A percentile compares a stretch with the other conserved stretches of the same genome.
Conservation (phyloP, 345 rosid genomes). For the Heritiera fomes region DNA sequence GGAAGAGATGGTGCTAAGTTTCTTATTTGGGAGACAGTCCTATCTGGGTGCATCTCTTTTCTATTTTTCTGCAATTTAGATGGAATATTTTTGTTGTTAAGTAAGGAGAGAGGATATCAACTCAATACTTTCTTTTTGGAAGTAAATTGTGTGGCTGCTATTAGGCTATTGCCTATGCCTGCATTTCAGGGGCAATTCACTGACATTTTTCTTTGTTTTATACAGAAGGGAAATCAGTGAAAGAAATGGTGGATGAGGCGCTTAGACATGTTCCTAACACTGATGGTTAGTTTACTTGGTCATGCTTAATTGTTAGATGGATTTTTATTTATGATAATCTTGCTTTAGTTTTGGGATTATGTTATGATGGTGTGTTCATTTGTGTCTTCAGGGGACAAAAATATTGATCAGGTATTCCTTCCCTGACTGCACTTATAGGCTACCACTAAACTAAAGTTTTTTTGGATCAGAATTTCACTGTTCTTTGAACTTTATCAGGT, state of each 20-base stretch:
- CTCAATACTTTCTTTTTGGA: neutral
- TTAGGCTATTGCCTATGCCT: neutral
- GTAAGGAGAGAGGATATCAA: neutral
- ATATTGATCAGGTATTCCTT: slow-evolving; percentile 74
- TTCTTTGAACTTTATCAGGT: slow-evolving; percentile 50
- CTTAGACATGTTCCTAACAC: slow-evolving; percentile 80
- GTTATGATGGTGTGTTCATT: slow-evolving; percentile 31
- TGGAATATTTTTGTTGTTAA: neutral
- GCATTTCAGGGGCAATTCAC: slow-evolving; percentile 7
- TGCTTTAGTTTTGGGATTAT: slow-evolving; percentile 19
- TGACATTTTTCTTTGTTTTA: slow-evolving; percentile 24
- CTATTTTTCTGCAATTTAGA: neutral
- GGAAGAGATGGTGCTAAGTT: neutral
- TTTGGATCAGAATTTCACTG: slow-evolving; percentile 24
- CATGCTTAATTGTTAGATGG: neutral
- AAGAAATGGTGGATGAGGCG: slow-evolving; percentile 97
- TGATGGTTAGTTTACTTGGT: slow-evolving; percentile 53
- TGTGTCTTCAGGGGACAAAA: slow-evolving; percentile 78
- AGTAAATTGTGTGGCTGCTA: neutral
- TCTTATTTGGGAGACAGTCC: neutral
- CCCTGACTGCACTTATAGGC: slow-evolving; percentile 12
- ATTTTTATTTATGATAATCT: slow-evolving; percentile 18
- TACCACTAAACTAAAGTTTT: slow-evolving; percentile 15
- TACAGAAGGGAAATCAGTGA: slow-evolving; percentile 94
- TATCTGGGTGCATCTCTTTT: neutral